phyloP scores from a whole-genome alignment of 2,329 filamentous ascomycete species.

The Talaromyces sp. region DNA sequence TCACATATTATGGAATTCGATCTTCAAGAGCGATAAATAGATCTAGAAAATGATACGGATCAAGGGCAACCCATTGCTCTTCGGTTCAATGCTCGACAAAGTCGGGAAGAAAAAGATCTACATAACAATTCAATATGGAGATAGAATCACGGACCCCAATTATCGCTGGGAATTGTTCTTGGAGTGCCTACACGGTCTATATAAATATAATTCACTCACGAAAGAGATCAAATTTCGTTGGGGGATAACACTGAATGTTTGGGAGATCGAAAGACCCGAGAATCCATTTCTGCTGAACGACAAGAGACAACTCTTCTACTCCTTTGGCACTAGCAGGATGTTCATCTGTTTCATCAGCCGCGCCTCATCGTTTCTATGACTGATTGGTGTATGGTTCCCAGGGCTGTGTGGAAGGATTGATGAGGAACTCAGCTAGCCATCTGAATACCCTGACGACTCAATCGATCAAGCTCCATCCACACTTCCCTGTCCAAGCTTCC shows the following conservation, averaged over 20 bases:
- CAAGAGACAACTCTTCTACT: not conserved
- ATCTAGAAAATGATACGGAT: not conserved
- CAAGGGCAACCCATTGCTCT: not conserved
- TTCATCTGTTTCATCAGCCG: not conserved
- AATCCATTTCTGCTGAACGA: not conserved
- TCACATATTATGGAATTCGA: not conserved
- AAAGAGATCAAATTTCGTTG: not conserved
- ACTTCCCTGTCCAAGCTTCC: too few relatives aligned
- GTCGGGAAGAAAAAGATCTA: not conserved
- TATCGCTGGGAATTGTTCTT: not conserved
- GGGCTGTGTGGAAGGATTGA: too few relatives aligned
- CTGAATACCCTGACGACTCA: too few relatives aligned
- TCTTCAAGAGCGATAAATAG: not conserved
- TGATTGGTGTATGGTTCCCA: not conserved
- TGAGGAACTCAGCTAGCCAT: too few relatives aligned
- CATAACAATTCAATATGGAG: not conserved
- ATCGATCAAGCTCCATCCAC: too few relatives aligned
- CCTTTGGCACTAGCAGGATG: not conserved
- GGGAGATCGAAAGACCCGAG: not conserved
- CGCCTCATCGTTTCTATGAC: not conserved
- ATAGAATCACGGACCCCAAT: not conserved
- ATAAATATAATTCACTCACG: not conserved
- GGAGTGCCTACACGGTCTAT: not conserved
- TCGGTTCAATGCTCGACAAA: not conserved
- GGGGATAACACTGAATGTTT: not conserved